Base-by-base conservation (phyloP, 257 asterid genomes). In the Vinca minor region DNA sequence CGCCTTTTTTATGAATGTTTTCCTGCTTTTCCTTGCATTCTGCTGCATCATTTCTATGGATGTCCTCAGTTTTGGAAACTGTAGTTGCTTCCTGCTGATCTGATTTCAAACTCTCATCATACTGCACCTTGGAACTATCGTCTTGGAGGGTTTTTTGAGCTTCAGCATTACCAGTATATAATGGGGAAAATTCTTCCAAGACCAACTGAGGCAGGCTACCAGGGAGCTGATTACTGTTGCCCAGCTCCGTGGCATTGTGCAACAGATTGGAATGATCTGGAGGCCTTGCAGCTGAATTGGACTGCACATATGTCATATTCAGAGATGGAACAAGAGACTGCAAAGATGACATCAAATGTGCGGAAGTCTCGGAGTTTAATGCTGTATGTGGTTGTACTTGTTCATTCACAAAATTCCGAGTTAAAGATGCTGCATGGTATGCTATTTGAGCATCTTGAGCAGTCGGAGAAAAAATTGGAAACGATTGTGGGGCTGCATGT, bases 321-420 rank as follows among this genome's bases (percentile, higher is more conserved):
- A 54, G 56, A 55, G 59, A 50, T 23, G 85, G 75, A 64, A 62
- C 72, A 63, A 63, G 73, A 23, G 59, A 48, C 46, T 67, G 74
- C 74, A 57, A 44, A 57, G 75, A 48, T 68, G 74, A 55, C 39
- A 62, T 57, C 68, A 66, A 64, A n/a, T 63, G 67, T 44, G 64
- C 42, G 18, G 87, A 44, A 48, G 63, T 64, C 59, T 73, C 65
- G 71, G 75, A 63, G 53, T 81, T 78, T 59, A 63, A 47, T 46
- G 64, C 73, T 35, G 83, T 56, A 68, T 67, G 70, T 39, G 62
- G 60, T 42, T 62, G 74, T 59, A 55, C 69, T 67, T 66, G 69
- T 49, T 79, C 92, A 59, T 75, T 70, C 65, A 60, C 78, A 69
- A 81, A 50, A 59, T 75, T 79, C 78, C 59, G 78, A 55, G 76